phyloP scores from a whole-genome alignment of 164 flowering plant genomes.

The Magnolia kwangsiensis region DNA sequence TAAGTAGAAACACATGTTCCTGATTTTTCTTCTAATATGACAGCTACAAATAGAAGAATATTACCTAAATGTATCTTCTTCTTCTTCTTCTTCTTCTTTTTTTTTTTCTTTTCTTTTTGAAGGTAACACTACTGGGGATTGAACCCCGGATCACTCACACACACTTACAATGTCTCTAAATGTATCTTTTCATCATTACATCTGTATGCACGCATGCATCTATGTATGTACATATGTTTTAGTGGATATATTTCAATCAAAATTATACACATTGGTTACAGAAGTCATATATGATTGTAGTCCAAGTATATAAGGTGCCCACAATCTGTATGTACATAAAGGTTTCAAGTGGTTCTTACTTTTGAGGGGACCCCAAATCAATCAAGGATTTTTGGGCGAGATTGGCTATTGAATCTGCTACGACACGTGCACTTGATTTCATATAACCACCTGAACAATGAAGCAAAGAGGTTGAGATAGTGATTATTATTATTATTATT shows the following conservation, averaged over 20 bases:
- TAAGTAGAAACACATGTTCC: not conserved
- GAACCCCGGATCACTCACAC: not conserved
- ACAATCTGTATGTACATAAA: not conserved
- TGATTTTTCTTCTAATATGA: not conserved
- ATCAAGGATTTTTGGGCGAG: conserved; percentile 63
- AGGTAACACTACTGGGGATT: no score
- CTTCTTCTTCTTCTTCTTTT: no score
- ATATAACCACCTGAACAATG: conserved; percentile 83
- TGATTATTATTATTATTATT: not conserved
- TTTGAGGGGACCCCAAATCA: conserved; percentile 18
- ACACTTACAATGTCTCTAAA: not conserved
- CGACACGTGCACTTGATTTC: conserved; percentile 88
- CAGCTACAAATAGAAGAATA: no score
- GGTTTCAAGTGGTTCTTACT: not conserved
- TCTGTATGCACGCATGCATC: not conserved
- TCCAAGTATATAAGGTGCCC: not conserved
- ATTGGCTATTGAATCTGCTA: conserved; percentile 77
- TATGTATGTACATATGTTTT: not conserved
- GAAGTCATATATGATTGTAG: not conserved
- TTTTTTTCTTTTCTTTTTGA: no score
- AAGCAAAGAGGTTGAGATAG: not conserved
- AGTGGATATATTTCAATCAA: not conserved
- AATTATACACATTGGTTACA: not conserved
- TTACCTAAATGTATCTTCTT: no score
- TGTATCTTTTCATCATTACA: not conserved